Evolutionary conservation across 306 rosid species (phyloP).

Genomic region (Glycyrrhiza uralensis): DNA sequence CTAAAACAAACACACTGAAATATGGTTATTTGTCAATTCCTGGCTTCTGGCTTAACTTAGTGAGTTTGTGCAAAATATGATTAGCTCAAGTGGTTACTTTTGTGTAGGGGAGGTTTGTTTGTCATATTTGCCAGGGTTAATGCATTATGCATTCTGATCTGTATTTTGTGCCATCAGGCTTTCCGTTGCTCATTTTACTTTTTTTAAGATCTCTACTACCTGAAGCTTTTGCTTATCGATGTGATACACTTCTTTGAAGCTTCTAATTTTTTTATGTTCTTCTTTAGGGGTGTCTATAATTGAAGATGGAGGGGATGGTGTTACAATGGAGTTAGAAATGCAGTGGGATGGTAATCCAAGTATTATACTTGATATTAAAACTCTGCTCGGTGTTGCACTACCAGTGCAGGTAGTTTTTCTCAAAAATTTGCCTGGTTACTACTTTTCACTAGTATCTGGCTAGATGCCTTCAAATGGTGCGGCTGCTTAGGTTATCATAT

Average conservation of each 20-base stretch:
- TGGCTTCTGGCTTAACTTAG: background rate
- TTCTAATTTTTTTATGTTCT: slow-evolving; percentile 31
- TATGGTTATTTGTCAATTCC: background rate
- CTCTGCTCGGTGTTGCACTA: slow-evolving; percentile 72
- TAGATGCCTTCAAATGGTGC: background rate
- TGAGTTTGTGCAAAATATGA: slow-evolving; percentile 16
- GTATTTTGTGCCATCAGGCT: background rate
- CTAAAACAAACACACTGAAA: no score
- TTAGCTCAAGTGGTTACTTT: background rate
- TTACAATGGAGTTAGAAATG: slow-evolving; percentile 93
- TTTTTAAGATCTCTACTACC: background rate
- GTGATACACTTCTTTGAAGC: slow-evolving; percentile 10
- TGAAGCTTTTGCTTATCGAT: background rate
- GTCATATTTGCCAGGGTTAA: background rate
- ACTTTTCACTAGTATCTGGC: slow-evolving; percentile 1
- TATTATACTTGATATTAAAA: slow-evolving; percentile 79
- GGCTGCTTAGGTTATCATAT: background rate
- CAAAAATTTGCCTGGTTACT: background rate
- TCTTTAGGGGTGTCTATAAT: slow-evolving; percentile 72
- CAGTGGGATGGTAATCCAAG: slow-evolving; percentile 99
- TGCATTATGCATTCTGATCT: background rate
- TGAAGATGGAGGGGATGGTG: slow-evolving; percentile 68
- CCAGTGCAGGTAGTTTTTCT: slow-evolving; percentile 81
- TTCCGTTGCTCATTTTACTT: background rate
- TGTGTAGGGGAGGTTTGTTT: background rate